These are phyloP conservation scores for Aquilaria sinensis DNA, from an alignment of 345 rosid species.

Conservation along the genomic window DNA sequence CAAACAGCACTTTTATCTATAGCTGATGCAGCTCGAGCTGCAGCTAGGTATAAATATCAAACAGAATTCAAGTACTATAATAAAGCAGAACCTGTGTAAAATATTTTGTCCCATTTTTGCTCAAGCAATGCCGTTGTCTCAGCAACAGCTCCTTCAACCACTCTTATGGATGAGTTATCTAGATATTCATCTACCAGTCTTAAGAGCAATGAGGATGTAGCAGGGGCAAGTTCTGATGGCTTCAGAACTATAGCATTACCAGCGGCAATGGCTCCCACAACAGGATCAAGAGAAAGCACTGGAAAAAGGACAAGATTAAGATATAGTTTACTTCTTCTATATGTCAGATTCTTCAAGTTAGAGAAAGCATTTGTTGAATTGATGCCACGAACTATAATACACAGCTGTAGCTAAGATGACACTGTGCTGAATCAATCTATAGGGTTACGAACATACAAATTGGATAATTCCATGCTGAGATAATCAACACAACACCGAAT, in stretches of 20 bases:
- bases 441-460: conserved; percentile 45
- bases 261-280: conserved; percentile 92
- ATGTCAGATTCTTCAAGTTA: background rate
- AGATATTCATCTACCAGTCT: conserved; percentile 56
- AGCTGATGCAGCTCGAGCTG: too few relatives aligned
- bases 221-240: conserved; percentile 93
- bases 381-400: background rate
- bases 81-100: conserved; percentile 74
- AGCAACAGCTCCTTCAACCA: conserved; percentile 75
- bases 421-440: conserved; percentile 4
- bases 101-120: conserved; percentile 97
- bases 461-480: conserved; percentile 98
- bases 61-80: conserved; percentile 1
- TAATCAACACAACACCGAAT: conserved; percentile 77
- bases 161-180: conserved; percentile 62
- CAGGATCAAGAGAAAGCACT: conserved; percentile 92
- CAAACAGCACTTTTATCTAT: too few relatives aligned
- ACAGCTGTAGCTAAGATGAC: background rate
- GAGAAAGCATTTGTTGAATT: background rate
- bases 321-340: background rate
- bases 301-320: conserved; percentile 8
- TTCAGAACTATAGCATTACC: conserved; percentile 86
- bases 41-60: background rate
- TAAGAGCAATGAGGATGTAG: conserved; percentile 60
- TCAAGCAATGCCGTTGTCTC: conserved; percentile 79